Conservation (phyloP, 208 protist species). For the Naegleria gruberi region DNA sequence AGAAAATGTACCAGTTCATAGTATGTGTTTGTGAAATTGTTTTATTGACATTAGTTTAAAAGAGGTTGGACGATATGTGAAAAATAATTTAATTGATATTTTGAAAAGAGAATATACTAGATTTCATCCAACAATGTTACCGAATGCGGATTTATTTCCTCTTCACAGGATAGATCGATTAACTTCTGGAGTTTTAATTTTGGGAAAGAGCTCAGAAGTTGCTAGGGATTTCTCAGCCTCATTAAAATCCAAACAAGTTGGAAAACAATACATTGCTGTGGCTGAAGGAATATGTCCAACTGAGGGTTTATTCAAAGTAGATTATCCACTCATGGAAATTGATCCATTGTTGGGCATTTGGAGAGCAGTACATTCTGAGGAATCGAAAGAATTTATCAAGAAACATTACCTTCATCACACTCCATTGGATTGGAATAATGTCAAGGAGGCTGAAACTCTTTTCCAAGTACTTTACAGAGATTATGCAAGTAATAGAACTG, state of each 20-base stretch:
- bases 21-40: not conserved
- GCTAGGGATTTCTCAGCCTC: not conserved
- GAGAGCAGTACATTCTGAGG: not conserved
- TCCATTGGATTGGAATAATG: not conserved
- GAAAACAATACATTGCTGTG: not conserved
- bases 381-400: not conserved
- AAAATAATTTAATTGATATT: conserved; percentile 53
- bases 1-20: not conserved
- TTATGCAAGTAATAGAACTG: not conserved
- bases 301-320: not conserved
- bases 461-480: not conserved
- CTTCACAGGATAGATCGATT: conserved; percentile 6
- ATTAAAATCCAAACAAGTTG: not conserved
- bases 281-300: not conserved
- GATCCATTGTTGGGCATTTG: not conserved
- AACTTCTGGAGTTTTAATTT: not conserved
- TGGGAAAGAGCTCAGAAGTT: not conserved
- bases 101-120: conserved; percentile 1
- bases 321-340: not conserved
- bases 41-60: not conserved
- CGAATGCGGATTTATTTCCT: not conserved
- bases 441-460: not conserved
- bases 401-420: not conserved
- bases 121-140: not conserved
- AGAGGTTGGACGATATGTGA: conserved; percentile 37